Conservation (phyloP, 176 grass and related monocot genomes). For the Thinopyrum elongatum region DNA sequence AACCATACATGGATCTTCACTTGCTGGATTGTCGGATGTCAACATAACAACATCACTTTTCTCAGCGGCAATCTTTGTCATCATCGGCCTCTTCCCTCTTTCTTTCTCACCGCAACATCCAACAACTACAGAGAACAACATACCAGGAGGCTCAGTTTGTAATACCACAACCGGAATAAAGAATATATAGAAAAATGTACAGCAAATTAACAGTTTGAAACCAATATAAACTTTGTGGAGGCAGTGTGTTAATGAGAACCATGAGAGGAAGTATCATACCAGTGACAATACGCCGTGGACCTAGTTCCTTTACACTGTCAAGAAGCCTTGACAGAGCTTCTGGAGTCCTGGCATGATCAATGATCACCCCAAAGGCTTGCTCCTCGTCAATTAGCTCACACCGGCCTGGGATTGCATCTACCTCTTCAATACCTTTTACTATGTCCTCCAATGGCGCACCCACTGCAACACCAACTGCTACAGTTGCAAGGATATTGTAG, state of each 20-base stretch:
- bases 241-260: slow-evolving; percentile 14
- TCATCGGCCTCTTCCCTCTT: slow-evolving; percentile 88
- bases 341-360: slow-evolving; percentile 79
- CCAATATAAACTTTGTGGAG: neutral
- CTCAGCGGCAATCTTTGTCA: slow-evolving; percentile 89
- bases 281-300: slow-evolving; percentile 77
- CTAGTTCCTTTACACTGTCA: slow-evolving; percentile 71
- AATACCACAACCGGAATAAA: neutral
- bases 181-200: neutral
- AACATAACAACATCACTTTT: slow-evolving; percentile 99
- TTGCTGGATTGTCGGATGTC: slow-evolving; percentile 94
- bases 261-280: slow-evolving; percentile 45
- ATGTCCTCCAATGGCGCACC: slow-evolving; percentile 84
- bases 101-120: slow-evolving; percentile 92
- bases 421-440: slow-evolving; percentile 93
- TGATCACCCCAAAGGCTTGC: slow-evolving; percentile 89
- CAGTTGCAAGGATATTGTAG: slow-evolving; percentile 92
- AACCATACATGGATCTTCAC: slow-evolving; percentile 85
- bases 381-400: slow-evolving; percentile 97
- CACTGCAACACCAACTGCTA: slow-evolving; percentile 91
- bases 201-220: neutral
- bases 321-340: slow-evolving; percentile 79
- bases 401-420: slow-evolving; percentile 90
- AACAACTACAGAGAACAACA: slow-evolving; percentile 67
- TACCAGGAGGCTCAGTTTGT: slow-evolving; percentile 17